phyloP scores from a whole-genome alignment of 768 basidiomycete genomes.

The Pisolithus orientalis region DNA sequence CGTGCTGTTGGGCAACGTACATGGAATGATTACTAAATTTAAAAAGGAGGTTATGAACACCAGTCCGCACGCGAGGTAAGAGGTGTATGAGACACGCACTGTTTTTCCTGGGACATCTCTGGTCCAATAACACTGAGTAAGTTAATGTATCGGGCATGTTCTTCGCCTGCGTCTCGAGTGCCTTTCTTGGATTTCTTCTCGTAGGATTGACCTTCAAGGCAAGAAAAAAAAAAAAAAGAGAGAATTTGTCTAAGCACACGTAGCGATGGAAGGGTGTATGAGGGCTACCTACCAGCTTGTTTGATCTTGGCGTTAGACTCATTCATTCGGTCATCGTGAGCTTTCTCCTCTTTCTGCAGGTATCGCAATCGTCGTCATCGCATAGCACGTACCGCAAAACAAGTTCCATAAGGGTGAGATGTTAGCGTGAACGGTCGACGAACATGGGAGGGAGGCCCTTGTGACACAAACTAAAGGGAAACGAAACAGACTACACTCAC shows the following conservation, averaged over 20 bases:
- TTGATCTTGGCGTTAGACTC: constrained; percentile 68
- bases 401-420: not conserved
- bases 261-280: not conserved
- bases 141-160: constrained; percentile 73
- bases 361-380: not conserved
- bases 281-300: constrained; percentile 50
- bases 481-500: constrained; percentile 36
- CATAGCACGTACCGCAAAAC: not conserved
- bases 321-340: constrained; percentile 65
- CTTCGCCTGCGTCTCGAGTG: constrained; percentile 57
- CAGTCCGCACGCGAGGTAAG: not conserved
- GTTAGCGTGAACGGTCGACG: not conserved
- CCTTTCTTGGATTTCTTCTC: constrained; percentile 81
- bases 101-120: constrained; percentile 76
- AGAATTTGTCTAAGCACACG: not conserved
- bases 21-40: constrained; percentile 56
- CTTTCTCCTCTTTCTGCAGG: constrained; percentile 70
- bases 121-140: constrained; percentile 66
- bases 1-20: constrained; percentile 56
- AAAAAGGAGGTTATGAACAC: not conserved
- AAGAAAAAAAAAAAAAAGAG: constrained; percentile 5
- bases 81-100: constrained; percentile 38
- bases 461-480: not conserved
- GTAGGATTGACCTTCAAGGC: constrained; percentile 51
- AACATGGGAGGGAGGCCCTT: not conserved